Conservation (phyloP, 106 monocot genomes). For the Dioscorea zingiberensis region DNA sequence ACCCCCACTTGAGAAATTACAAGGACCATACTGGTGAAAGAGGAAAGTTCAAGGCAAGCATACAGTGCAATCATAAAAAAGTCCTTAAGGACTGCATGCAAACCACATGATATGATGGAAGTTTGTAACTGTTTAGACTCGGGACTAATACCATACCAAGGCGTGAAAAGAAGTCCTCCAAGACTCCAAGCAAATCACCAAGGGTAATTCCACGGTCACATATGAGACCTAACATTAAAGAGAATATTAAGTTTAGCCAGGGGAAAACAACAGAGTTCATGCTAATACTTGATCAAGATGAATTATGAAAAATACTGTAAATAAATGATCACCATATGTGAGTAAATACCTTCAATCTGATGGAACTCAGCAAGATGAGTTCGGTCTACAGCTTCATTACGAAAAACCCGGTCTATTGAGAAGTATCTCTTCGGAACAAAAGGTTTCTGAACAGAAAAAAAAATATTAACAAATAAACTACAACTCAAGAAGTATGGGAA, state of each 20-base stretch:
- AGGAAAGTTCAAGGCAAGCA: neutral
- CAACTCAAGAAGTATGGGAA: no score
- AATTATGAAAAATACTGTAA: no score
- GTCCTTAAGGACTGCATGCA: neutral
- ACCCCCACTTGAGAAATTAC: neutral
- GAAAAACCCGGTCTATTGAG: slow-evolving; percentile 96
- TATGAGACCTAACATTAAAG: slow-evolving; percentile 51
- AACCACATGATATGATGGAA: neutral
- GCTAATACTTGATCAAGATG: no score
- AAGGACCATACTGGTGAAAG: no score
- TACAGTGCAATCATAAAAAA: neutral
- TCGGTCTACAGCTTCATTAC: slow-evolving; percentile 95
- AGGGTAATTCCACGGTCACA: slow-evolving; percentile 91
- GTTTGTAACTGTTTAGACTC: neutral
- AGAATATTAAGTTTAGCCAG: neutral
- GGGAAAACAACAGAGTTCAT: no score
- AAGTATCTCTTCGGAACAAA: slow-evolving; percentile 85
- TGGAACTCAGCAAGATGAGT: slow-evolving; percentile 98
- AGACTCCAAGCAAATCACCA: slow-evolving; percentile 85
- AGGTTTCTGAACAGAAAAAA: slow-evolving; percentile 40
- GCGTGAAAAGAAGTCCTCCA: slow-evolving; percentile 83
- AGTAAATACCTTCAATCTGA: slow-evolving; percentile 80
- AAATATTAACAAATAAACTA: no score
- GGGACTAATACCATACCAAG: slow-evolving; percentile 46
- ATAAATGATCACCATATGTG: no score